Evolutionary conservation across 331 rosid species (phyloP), one percentile per base, ranked within the genome.

Genomic region (Acacia pycnantha): DNA sequence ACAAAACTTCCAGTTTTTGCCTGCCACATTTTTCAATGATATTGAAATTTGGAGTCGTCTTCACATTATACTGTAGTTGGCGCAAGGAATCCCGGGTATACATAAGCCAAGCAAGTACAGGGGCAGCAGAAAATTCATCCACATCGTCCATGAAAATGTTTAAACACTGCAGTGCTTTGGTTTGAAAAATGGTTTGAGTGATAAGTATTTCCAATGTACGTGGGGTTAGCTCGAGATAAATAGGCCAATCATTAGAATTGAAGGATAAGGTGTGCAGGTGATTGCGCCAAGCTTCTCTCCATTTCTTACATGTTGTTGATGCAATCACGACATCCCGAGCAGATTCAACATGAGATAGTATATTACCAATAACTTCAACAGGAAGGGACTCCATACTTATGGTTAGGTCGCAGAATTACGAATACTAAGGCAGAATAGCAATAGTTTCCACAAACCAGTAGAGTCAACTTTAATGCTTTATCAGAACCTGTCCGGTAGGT

Each of bases 251-350:
- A 62, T 5, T 14, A 10, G 74, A 73, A 54, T 83, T 79, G 86
- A 87, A 89, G 5, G 89, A 85, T 47, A 89, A 85, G 2, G 68
- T 77, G 26, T 83, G 84, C 3, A 87, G 86, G 80, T 87, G 86
- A 33, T 54, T 78, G 33, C 62, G 47, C 71, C 71, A 87, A 58
- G 90, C 92, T 22, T 86, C 81, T 47, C 48, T 76, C 93, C 91
- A 87, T 84, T 87, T 87, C 31, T 66, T 76, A 58, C 88, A 85
- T 73, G 88, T 85, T 69, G 87, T 51, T 7, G 89, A 89, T 0
- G 90, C 91, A 81, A 82, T 18, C 74, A 87, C 88, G 62, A 89
- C 74, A 85, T 89, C 89, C 33, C 91, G 77, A 6, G 89, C 93
- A 31, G 88, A 81, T 8, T 77, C 82, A 0, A 89, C 62, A 69